A percentile compares a stretch with the other conserved stretches of the same genome.
Evolutionary conservation across 352 stramenopile genomes (phyloP).

Genomic region (Phytophthora hibernalis): DNA sequence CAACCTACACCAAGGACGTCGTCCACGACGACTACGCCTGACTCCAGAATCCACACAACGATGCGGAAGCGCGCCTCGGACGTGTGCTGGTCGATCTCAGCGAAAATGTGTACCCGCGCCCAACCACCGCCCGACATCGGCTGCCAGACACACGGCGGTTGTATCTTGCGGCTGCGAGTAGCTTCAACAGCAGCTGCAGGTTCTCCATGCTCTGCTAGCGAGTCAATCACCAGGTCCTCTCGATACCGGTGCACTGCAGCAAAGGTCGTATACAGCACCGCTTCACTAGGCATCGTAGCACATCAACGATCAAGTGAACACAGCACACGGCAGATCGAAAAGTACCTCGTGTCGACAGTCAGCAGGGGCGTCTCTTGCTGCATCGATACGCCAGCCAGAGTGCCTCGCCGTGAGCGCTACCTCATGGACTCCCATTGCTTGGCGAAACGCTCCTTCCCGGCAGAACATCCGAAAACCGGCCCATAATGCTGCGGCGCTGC

Average conservation of each 20-base stretch:
- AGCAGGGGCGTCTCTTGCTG: constrained; percentile 1
- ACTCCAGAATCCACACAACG: constrained; percentile 66
- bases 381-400: constrained; percentile 14
- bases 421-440: constrained; percentile 11
- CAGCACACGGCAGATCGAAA: constrained; percentile 18
- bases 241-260: constrained; percentile 30
- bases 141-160: constrained; percentile 32
- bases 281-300: constrained; percentile 25
- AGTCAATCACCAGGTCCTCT: neutral
- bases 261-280: constrained; percentile 35
- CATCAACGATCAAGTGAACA: constrained; percentile 7
- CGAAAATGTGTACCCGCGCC: constrained; percentile 64
- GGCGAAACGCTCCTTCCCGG: constrained; percentile 20
- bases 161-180: neutral
- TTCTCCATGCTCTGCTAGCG: neutral
- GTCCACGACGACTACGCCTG: constrained; percentile 61
- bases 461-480: constrained; percentile 11
- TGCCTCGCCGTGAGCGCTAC: neutral
- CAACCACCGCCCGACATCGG: constrained; percentile 51
- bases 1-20: constrained; percentile 49
- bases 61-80: constrained; percentile 50
- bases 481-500: neutral
- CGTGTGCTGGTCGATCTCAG: constrained; percentile 48
- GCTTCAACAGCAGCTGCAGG: constrained; percentile 8
- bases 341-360: constrained; percentile 21